Percentiles rank a stretch among this genome's conserved stretches.
These are phyloP conservation scores for Fusarium stilboides DNA, from an alignment of 2,329 filamentous ascomycete genomes.

Conservation along the genomic window DNA sequence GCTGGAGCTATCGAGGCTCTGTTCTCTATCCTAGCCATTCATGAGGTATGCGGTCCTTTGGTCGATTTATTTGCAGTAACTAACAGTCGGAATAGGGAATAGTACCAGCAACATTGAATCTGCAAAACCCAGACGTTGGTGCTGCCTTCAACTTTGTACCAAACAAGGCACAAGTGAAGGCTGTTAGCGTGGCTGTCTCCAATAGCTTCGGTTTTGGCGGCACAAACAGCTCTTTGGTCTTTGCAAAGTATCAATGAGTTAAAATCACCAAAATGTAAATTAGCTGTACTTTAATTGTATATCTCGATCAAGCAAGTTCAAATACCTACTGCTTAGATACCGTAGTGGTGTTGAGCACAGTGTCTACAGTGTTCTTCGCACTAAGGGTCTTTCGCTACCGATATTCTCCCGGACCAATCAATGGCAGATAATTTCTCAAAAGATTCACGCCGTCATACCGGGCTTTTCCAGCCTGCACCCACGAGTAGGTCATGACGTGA, in stretches of 20 bases:
- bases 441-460: slow-evolving; percentile 50
- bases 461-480: too few relatives aligned
- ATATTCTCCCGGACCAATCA: slow-evolving; percentile 50
- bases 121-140: slow-evolving; percentile 75
- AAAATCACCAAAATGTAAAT: slow-evolving; percentile 1
- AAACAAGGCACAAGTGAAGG: slow-evolving; percentile 76
- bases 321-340: too few relatives aligned
- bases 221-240: slow-evolving; percentile 92
- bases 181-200: slow-evolving; percentile 82
- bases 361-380: slow-evolving; percentile 19
- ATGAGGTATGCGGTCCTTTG: slow-evolving; percentile 73
- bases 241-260: slow-evolving; percentile 61
- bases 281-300: slow-evolving; percentile 17
- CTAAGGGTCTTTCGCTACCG: slow-evolving; percentile 34
- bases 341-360: slow-evolving; percentile 23
- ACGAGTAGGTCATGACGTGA: slow-evolving; percentile 51
- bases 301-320: background rate
- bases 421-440: slow-evolving; percentile 43
- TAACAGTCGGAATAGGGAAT: slow-evolving; percentile 70
- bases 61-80: background rate
- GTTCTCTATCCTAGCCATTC: slow-evolving; percentile 84
- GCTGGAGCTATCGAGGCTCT: slow-evolving; percentile 92
- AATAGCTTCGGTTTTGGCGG: slow-evolving; percentile 99
- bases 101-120: slow-evolving; percentile 89
- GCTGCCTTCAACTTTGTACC: slow-evolving; percentile 91